These are phyloP conservation scores for Sungouiella blattae DNA, from an alignment of 805 yeast genomes.

Conservation along the genomic window DNA sequence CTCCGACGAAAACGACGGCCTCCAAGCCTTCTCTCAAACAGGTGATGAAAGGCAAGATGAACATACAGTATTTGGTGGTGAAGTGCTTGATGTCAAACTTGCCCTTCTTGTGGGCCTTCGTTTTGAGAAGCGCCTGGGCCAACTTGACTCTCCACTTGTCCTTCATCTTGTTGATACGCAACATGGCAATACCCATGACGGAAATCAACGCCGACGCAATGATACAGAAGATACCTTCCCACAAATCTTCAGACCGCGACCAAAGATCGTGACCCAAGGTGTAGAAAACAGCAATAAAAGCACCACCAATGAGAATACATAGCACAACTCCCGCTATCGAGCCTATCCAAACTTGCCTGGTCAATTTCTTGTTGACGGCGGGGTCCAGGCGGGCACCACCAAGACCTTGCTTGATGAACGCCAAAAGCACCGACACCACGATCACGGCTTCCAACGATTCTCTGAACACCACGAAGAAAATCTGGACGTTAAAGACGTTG, in stretches of 20 bases:
- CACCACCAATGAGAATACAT: conserved; percentile 85
- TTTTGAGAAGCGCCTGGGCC: conserved; percentile 73
- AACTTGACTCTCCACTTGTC: conserved; percentile 96
- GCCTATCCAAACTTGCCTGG: conserved; percentile 88
- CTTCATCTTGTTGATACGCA: conserved; percentile 93
- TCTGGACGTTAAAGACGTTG: conserved; percentile 64
- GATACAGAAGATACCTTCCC: conserved; percentile 95
- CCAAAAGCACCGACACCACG: conserved; percentile 84
- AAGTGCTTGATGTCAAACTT: conserved; percentile 53
- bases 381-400: conserved; percentile 49
- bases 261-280: conserved; percentile 78
- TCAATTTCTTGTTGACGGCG: conserved; percentile 54
- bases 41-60: conserved; percentile 84
- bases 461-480: conserved; percentile 89
- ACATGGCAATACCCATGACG: conserved; percentile 94
- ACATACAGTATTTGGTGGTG: conserved; percentile 79
- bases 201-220: conserved; percentile 89
- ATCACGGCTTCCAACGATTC: conserved; percentile 92
- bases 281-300: conserved; percentile 92
- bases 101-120: conserved; percentile 46
- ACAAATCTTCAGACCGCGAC: conserved; percentile 82
- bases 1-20: conserved; percentile 45
- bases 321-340: conserved; percentile 65
- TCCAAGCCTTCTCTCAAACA: conserved; percentile 89
- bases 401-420: conserved; percentile 87